Percentiles rank a stretch among this genome's conserved stretches.
These are phyloP conservation scores for Acacia crassicarpa DNA, from an alignment of 306 rosid species.

Conservation along the genomic window DNA sequence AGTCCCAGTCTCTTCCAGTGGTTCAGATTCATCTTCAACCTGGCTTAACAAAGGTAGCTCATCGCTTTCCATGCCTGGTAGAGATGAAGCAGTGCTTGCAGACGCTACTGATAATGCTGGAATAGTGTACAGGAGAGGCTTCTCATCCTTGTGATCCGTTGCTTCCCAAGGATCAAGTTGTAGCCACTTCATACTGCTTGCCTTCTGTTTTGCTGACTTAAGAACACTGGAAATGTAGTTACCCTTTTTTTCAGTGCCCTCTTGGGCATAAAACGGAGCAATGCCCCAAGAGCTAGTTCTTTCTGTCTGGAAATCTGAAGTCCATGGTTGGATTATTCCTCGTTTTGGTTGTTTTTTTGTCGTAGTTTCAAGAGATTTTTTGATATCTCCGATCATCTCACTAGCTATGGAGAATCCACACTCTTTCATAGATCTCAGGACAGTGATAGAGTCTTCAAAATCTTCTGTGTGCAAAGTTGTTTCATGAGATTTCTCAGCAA, in stretches of 20 bases:
- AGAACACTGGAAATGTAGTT: constrained; percentile 66
- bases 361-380: constrained; percentile 56
- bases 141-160: constrained; percentile 34
- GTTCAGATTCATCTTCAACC: constrained; percentile 46
- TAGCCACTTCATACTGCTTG: constrained; percentile 52
- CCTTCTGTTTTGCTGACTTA: constrained; percentile 68
- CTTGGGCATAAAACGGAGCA: constrained; percentile 32
- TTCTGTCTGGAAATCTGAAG: constrained; percentile 40
- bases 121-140: constrained; percentile 26
- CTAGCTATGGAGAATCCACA: constrained; percentile 70
- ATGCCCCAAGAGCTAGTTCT: constrained; percentile 53
- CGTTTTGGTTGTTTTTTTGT: constrained; percentile 61
- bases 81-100: constrained; percentile 45
- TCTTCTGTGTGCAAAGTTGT: constrained; percentile 74
- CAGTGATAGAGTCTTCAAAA: constrained; percentile 74
- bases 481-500: constrained; percentile 55
- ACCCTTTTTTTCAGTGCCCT: constrained; percentile 39
- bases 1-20: constrained; percentile 28
- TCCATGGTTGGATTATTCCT: constrained; percentile 40
- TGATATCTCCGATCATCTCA: constrained; percentile 85
- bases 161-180: constrained; percentile 38
- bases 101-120: constrained; percentile 38
- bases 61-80: constrained; percentile 47
- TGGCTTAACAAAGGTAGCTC: constrained; percentile 47
- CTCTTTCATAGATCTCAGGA: constrained; percentile 81